These are phyloP conservation scores for Gautieria morchelliformis DNA, from an alignment of 768 basidiomycete species.

Conservation along the genomic window DNA sequence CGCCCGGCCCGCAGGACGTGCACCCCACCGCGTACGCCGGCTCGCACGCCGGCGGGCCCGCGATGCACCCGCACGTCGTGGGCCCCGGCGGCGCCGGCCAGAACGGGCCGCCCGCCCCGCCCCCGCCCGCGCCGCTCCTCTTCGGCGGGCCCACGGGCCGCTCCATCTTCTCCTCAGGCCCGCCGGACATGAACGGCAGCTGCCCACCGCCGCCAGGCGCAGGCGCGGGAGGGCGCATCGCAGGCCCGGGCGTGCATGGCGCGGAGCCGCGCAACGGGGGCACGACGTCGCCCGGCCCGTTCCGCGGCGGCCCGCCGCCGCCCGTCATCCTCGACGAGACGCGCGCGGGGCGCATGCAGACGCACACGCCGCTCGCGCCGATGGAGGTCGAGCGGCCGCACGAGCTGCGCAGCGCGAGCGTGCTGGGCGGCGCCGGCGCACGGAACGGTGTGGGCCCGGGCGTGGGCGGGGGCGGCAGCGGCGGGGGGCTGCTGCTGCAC, in stretches of 20 bases:
- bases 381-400: conserved; percentile 61
- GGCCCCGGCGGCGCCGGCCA: not conserved
- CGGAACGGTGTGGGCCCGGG: conserved; percentile 48
- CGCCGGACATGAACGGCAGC: not conserved
- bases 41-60: conserved; percentile 55
- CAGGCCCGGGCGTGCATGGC: conserved; percentile 3
- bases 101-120: not conserved
- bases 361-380: conserved; percentile 66
- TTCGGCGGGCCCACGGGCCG: not conserved
- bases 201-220: no score
- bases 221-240: conserved; percentile 31
- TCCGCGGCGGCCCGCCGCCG: conserved; percentile 75
- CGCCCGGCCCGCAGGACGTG: conserved; percentile 90
- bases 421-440: conserved; percentile 44
- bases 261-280: not conserved
- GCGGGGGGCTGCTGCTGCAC: conserved; percentile 49
- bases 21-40: conserved; percentile 87
- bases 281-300: conserved; percentile 37
- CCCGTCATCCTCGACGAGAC: conserved; percentile 71
- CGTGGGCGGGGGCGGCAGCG: conserved; percentile 35
- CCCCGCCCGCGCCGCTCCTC: not conserved
- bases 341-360: conserved; percentile 27
- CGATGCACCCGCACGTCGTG: conserved; percentile 23
- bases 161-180: not conserved
- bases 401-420: conserved; percentile 33